phyloP scores from a whole-genome alignment of 2,329 filamentous ascomycete genomes.

The Rhynchosporium graminicola region DNA sequence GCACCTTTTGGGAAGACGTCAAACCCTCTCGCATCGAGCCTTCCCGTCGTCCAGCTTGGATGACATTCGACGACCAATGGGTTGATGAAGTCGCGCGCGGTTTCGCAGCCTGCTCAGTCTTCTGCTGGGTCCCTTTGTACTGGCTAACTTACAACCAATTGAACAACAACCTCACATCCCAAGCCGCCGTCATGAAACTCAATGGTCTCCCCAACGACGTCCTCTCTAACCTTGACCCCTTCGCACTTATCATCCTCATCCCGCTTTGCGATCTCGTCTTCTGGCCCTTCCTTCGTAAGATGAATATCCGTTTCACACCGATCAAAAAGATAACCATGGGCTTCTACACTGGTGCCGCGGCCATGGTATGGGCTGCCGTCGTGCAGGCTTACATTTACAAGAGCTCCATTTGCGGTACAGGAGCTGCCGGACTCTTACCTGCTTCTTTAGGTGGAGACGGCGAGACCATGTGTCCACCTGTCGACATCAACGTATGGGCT shows the following conservation, averaged over 20 bases:
- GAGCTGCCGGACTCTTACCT: constrained; percentile 49
- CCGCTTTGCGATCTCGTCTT: constrained; percentile 68
- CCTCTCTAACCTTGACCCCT: constrained; percentile 73
- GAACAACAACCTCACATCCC: constrained; percentile 60
- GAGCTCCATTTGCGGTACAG: constrained; percentile 58
- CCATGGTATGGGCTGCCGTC: constrained; percentile 60
- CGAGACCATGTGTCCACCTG: constrained; percentile 45
- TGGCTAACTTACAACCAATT: constrained; percentile 47
- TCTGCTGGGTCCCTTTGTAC: constrained; percentile 55
- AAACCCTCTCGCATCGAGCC: constrained; percentile 65
- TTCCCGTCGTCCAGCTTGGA: constrained; percentile 64
- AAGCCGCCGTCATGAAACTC: constrained; percentile 66
- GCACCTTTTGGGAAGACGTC: constrained; percentile 64
- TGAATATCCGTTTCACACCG: constrained; percentile 67
- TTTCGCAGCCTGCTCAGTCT: constrained; percentile 69
- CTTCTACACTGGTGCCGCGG: constrained; percentile 64
- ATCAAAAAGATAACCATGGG: constrained; percentile 75
- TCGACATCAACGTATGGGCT: constrained; percentile 66
- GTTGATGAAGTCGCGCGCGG: constrained; percentile 76
- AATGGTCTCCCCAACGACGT: constrained; percentile 77
- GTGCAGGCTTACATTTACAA: constrained; percentile 66
- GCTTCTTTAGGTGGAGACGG: constrained; percentile 46
- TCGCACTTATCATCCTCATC: constrained; percentile 74
- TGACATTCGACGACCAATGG: constrained; percentile 83
- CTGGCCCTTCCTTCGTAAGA: constrained; percentile 67